Evolutionary conservation across 305 asterid genomes (phyloP).

Genomic region (Fraxinus sp.): DNA sequence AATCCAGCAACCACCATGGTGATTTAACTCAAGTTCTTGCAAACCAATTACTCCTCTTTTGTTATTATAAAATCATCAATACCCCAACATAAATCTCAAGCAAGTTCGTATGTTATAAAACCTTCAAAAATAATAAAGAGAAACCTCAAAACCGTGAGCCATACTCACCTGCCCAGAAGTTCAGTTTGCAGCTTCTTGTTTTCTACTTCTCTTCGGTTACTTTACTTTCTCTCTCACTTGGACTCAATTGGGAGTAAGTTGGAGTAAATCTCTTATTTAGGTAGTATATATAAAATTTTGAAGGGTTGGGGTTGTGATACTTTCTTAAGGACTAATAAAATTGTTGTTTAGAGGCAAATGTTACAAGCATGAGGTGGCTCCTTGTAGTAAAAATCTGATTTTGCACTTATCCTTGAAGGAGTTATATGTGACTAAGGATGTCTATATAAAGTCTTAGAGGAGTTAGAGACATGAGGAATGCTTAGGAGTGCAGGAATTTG

Average conservation of each 20-base stretch:
- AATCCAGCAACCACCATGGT: neutral
- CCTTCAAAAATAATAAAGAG: neutral
- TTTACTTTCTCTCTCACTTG: neutral
- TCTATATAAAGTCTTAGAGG: neutral
- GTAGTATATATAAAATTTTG: neutral
- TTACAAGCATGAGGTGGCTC: neutral
- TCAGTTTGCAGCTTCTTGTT: neutral
- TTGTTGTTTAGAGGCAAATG: neutral
- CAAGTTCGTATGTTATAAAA: neutral
- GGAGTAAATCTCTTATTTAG: neutral
- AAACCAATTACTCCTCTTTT: neutral
- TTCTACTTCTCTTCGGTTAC: neutral
- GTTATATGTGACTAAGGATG: neutral
- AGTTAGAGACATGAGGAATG: neutral
- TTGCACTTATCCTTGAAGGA: neutral
- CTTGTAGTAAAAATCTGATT: neutral
- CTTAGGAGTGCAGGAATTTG: neutral
- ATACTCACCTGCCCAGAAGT: neutral
- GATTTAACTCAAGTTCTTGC: neutral
- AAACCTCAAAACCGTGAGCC: neutral
- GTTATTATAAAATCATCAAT: neutral
- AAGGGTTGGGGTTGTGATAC: neutral
- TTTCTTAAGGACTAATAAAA: neutral
- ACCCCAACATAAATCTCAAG: neutral
- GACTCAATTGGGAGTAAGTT: neutral